Percentiles rank a stretch among this genome's conserved stretches.
Conservation (phyloP, 75 land plant species). For the Gnetum montanum region DNA sequence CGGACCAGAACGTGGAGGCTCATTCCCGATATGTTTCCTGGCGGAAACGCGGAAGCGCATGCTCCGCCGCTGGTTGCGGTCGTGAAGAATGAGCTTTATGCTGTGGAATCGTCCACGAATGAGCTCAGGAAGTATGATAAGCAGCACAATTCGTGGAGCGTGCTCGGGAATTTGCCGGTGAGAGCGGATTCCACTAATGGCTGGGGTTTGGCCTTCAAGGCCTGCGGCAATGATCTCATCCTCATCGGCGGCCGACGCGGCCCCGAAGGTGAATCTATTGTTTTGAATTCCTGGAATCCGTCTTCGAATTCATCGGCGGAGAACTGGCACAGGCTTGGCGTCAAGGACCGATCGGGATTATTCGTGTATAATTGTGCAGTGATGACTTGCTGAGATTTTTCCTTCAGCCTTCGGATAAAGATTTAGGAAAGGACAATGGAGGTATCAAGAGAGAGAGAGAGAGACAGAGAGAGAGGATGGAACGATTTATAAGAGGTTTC, state of each 20-base stretch:
- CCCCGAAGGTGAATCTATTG: slow-evolving; percentile 35
- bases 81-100: slow-evolving; percentile 52
- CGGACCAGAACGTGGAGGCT: slow-evolving; percentile 37
- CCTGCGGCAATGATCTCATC: slow-evolving; percentile 26
- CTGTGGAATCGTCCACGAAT: slow-evolving; percentile 27
- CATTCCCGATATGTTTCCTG: slow-evolving; percentile 44
- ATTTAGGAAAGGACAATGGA: too few relatives aligned
- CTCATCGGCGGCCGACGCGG: slow-evolving; percentile 43
- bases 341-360: slow-evolving; percentile 22
- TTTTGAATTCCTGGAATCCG: slow-evolving; percentile 37
- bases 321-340: slow-evolving; percentile 32
- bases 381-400: slow-evolving; percentile 33
- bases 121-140: slow-evolving; percentile 44
- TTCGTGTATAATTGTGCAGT: slow-evolving; percentile 64
- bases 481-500: slow-evolving; percentile 1
- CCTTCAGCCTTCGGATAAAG: background rate
- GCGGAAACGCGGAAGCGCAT: slow-evolving; percentile 16
- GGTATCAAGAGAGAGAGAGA: too few relatives aligned
- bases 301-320: slow-evolving; percentile 6
- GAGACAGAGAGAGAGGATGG: slow-evolving; percentile 6
- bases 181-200: slow-evolving; percentile 42
- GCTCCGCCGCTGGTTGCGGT: slow-evolving; percentile 67
- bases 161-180: slow-evolving; percentile 34
- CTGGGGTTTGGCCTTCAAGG: slow-evolving; percentile 63
- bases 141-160: slow-evolving; percentile 33